Evolutionary conservation across 2,329 filamentous ascomycete genomes (phyloP), one percentile per base, ranked within the genome.

Genomic region (Penicillium digitatum): DNA sequence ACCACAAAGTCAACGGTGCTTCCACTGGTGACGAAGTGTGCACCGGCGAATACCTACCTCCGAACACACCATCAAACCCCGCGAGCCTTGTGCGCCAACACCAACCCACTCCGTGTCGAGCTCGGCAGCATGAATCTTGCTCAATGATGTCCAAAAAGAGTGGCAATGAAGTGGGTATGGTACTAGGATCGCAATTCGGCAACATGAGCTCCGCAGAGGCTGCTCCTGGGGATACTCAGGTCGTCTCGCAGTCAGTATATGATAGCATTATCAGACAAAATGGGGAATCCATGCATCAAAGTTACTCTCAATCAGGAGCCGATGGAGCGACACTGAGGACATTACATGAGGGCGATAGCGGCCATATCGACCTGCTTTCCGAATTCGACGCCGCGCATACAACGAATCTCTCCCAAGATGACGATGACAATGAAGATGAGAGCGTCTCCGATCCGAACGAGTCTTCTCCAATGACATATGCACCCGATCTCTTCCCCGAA

Each of bases 351-450:
- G 76, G 74, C 0, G 75, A 77, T 50, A 71, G 69, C 51, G 75
- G 74, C 4, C 74, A 77, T 65, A 65, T 78, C 44, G 72, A 78
- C 56, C 57, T 78, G 16, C 58, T 77, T 24, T 70, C 72, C 11
- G 73, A 69, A 35, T 70, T 77, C 38, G 70, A 71, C 14, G 62
- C 64, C 27, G 58, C 62, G 22, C 66, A 59, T 8, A 60, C 59
- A 38, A 45, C 49, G 29, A 60, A 58, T 16, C 60, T 65, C 38
- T 62, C 60, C 82, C 58, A 90, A 82, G 52, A 90, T 76, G 27
- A 67, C 54, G 69, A 74, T 47, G 72, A 75, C n/a, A 67, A 68
- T 53, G 70, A 74, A 42, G 70, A 74, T 20, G 68, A 66, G 52
- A 66, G 61, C 52, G 69, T 63, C 32, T 68, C 66, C 38, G 71